These are phyloP conservation scores for Populus nigra DNA, from an alignment of 345 rosid genomes.

Conservation along the genomic window DNA sequence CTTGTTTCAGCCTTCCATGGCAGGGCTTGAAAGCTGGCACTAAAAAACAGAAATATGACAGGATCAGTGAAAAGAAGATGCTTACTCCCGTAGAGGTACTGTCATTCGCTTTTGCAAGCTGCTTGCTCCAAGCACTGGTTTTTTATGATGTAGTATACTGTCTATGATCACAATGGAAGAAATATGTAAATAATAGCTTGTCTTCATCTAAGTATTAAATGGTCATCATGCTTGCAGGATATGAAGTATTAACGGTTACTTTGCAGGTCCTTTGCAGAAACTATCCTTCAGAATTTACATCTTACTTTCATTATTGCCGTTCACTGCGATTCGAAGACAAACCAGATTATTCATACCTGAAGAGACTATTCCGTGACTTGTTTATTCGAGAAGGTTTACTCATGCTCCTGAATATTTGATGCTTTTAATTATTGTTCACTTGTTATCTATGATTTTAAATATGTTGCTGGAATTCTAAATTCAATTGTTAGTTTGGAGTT, in stretches of 20 bases:
- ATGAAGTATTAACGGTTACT: neutral
- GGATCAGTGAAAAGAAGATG: conserved; percentile 93
- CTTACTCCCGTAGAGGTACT: conserved; percentile 83
- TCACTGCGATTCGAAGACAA: conserved; percentile 89
- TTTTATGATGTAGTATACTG: neutral
- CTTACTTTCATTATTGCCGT: conserved; percentile 94
- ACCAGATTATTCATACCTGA: conserved; percentile 92
- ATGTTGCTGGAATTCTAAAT: neutral
- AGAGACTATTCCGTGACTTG: conserved; percentile 87
- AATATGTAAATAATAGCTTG: neutral
- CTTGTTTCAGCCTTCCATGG: conserved; percentile 83
- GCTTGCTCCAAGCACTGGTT: neutral
- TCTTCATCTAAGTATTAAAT: neutral
- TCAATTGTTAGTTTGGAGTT: neutral
- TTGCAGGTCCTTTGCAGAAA: conserved; percentile 82
- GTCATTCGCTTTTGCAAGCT: conserved; percentile 1
- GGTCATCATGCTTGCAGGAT: neutral
- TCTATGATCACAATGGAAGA: neutral
- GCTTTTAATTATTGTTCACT: neutral
- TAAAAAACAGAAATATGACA: conserved; percentile 97
- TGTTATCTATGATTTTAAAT: neutral
- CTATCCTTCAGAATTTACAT: conserved; percentile 79
- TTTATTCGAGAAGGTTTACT: conserved; percentile 81
- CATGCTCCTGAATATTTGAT: neutral
- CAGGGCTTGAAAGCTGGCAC: conserved; percentile 94